Evolutionary conservation across 2,329 filamentous ascomycete species (phyloP), one percentile per base, ranked within the genome.

Genomic region (Tolypocladium album): DNA sequence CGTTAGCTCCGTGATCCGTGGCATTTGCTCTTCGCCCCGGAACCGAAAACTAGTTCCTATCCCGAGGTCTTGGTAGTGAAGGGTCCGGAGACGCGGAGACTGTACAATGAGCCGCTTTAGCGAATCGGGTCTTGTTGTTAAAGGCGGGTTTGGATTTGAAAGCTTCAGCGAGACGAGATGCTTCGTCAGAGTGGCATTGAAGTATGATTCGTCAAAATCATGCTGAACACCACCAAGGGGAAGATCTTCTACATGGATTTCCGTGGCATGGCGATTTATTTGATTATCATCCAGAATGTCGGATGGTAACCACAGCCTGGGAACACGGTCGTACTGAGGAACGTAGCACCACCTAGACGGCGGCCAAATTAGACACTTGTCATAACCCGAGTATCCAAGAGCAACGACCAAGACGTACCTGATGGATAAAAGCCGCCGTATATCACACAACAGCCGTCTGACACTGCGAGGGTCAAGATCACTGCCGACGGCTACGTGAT

Each of bases 41-140:
- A 82, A 80, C 2, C 61, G 61, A 63, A 82, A 80, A 53, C 69
- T 74, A 17, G 74, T 78, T 4, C 78, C 78, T 59, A 78, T 76
- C 1, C 77, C 77, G 13, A 74, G 67, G 58, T 79, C 78, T 38
- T 73, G 67, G 63, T 79, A 79, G 58, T 74, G 70, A n/a, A 81
- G 69, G 0, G 67, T 72, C 62, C 73, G 67, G 2, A 79, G 70
- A 9, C 63, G 67, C 4, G 64, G 65, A 11, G 75, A 69, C 13
- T 68, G 61, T 11, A 78, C 60, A 1, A 81, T 67, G 20, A 81
- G 70, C 11, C 67, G 67, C 67, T 78, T 79, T n/a, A 81, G 63
- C 0, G 73, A 73, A 20, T 70, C 70, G 4, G 79, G 68, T 3
- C 71, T 71, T 1, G 73, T 73, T 4, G 75, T 76, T 6, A 79